These are phyloP conservation scores for Fusarium gaditjirri DNA, from an alignment of 2,329 filamentous ascomycete species.

Conservation along the genomic window DNA sequence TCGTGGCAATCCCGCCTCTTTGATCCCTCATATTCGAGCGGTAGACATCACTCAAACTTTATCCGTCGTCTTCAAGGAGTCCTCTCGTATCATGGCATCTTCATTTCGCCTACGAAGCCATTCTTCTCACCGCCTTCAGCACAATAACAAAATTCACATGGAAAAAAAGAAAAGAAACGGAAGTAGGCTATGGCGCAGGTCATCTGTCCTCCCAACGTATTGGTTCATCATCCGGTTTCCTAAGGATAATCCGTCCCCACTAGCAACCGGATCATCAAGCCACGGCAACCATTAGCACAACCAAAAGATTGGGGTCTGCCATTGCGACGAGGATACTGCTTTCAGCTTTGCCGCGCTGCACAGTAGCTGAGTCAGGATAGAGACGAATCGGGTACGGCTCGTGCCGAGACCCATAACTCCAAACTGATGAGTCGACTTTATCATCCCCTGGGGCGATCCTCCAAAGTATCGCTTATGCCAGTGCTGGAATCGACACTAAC, in stretches of 20 bases:
- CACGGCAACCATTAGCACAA: background rate
- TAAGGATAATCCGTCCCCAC: background rate
- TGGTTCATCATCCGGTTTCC: background rate
- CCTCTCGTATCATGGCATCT: background rate
- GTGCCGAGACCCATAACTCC: constrained; percentile 7
- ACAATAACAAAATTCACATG: background rate
- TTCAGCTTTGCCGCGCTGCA: background rate
- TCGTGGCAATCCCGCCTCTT: background rate
- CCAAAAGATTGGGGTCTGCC: background rate
- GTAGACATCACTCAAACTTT: background rate
- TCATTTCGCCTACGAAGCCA: background rate
- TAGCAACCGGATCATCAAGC: background rate
- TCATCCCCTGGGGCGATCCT: background rate
- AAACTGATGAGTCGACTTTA: background rate
- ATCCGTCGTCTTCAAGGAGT: background rate
- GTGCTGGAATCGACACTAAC: background rate
- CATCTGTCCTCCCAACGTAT: background rate
- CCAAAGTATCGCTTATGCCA: background rate
- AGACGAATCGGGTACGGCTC: constrained; percentile 1
- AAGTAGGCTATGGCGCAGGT: background rate
- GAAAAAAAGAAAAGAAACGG: background rate
- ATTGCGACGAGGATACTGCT: background rate
- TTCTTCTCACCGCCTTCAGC: background rate
- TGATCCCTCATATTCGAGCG: background rate
- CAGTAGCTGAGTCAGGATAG: background rate